These are phyloP conservation scores for Phytopythium chamaehyphon DNA, from an alignment of 352 stramenopile genomes.

Conservation along the genomic window DNA sequence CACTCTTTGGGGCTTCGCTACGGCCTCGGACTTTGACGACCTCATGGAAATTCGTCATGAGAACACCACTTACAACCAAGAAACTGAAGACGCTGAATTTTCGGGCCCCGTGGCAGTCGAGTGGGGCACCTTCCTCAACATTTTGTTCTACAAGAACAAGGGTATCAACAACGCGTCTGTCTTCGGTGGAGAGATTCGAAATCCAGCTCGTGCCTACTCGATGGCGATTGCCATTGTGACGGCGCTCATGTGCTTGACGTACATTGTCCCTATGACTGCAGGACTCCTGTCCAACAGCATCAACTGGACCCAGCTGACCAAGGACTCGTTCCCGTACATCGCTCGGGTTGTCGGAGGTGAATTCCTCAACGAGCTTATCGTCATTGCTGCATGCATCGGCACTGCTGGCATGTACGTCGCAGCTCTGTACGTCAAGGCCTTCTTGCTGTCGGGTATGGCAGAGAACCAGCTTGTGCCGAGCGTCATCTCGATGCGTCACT, in stretches of 20 bases:
- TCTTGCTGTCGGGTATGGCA: constrained; percentile 74
- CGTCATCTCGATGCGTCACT: constrained; percentile 55
- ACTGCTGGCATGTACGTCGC: constrained; percentile 88
- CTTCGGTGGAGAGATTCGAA: constrained; percentile 89
- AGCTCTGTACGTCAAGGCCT: constrained; percentile 88
- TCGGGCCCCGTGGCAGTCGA: constrained; percentile 42
- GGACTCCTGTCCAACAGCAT: constrained; percentile 53
- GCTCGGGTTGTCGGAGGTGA: constrained; percentile 74
- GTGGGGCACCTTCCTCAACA: constrained; percentile 89
- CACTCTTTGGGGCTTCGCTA: constrained; percentile 34
- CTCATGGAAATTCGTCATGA: constrained; percentile 41
- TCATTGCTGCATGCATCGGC: constrained; percentile 72
- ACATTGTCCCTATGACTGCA: constrained; percentile 88
- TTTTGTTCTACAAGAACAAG: constrained; percentile 96
- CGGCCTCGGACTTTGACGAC: constrained; percentile 25
- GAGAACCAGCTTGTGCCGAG: constrained; percentile 81
- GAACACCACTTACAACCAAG: constrained; percentile 10
- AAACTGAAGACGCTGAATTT: constrained; percentile 14
- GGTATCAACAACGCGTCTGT: constrained; percentile 89
- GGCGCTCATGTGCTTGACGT: constrained; percentile 69
- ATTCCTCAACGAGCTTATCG: constrained; percentile 80
- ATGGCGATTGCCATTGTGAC: constrained; percentile 79
- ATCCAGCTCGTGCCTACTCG: constrained; percentile 81
- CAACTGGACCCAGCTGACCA: constrained; percentile 68
- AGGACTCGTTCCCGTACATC: constrained; percentile 85